Conservation (phyloP, 2,329 filamentous ascomycete species). For the Scedosporium boydii region DNA sequence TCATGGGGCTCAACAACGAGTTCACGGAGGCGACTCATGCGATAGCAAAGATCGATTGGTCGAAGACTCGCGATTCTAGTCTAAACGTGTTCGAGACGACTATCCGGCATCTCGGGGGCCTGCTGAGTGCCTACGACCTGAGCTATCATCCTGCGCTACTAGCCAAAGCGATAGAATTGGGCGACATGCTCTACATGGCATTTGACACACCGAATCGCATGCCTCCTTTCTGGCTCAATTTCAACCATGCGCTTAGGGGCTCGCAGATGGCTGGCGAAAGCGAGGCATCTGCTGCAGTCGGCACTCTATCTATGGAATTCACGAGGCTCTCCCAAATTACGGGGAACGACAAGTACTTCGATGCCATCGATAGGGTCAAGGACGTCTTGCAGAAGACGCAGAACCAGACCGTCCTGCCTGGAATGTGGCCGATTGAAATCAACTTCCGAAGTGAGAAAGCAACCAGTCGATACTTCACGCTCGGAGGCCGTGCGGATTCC, state of each 20-base stretch:
- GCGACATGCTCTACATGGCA: constrained; percentile 54
- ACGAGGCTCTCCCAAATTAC: constrained; percentile 55
- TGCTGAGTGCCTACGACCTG: constrained; percentile 59
- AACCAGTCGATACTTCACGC: constrained; percentile 10
- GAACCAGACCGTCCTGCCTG: constrained; percentile 44
- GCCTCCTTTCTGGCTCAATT: constrained; percentile 43
- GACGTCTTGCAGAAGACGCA: constrained; percentile 46
- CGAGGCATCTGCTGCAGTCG: constrained; percentile 28
- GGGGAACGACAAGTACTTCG: constrained; percentile 49
- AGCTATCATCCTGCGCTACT: constrained; percentile 47
- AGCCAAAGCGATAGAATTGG: constrained; percentile 53
- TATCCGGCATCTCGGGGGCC: constrained; percentile 61
- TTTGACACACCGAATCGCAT: constrained; percentile 61
- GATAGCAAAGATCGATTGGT: constrained; percentile 40
- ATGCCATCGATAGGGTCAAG: constrained; percentile 48
- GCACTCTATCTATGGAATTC: constrained; percentile 53
- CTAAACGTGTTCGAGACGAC: constrained; percentile 56
- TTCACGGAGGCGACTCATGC: constrained; percentile 44
- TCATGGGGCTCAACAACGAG: constrained; percentile 49
- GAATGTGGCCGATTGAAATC: constrained; percentile 51
- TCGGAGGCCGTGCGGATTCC: constrained; percentile 46
- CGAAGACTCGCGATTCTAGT: constrained; percentile 27
- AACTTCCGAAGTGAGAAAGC: constrained; percentile 38
- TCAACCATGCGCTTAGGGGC: constrained; percentile 25
- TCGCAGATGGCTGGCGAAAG: constrained; percentile 20